Evolutionary conservation across 306 rosid genomes (phyloP).

Genomic region (Casuarina equisetifolia): DNA sequence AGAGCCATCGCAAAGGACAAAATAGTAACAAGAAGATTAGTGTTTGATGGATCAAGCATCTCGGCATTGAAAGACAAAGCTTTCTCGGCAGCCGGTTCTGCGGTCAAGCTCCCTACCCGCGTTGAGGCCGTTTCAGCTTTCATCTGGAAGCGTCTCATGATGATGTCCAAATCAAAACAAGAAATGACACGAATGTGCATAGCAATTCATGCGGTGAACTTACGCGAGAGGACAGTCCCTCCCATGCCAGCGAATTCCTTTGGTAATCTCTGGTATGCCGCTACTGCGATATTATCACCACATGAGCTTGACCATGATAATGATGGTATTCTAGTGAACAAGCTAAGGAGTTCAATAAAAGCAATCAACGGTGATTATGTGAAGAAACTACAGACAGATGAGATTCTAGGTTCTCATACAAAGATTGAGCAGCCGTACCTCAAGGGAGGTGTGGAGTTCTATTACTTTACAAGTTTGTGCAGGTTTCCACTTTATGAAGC

Average conservation of each 20-base stretch:
- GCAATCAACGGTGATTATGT: background rate
- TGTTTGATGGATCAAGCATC: background rate
- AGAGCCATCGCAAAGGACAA: background rate
- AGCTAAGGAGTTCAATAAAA: background rate
- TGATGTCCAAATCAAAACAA: background rate
- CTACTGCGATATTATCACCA: background rate
- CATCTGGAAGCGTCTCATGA: conserved; percentile 18
- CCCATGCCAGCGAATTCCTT: background rate
- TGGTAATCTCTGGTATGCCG: conserved; percentile 3
- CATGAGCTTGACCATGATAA: background rate
- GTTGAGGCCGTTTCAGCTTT: conserved; percentile 15
- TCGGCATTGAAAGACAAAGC: no score
- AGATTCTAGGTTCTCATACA: background rate
- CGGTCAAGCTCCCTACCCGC: background rate
- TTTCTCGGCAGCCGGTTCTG: background rate
- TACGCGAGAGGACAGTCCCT: conserved; percentile 11
- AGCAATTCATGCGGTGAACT: conserved; percentile 17
- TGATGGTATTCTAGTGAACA: background rate
- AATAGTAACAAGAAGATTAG: background rate
- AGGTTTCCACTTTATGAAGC: background rate
- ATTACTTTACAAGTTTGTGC: conserved; percentile 5
- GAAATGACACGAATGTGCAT: background rate
- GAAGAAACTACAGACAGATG: background rate
- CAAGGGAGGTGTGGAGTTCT: background rate
- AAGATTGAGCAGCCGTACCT: background rate